Percentiles rank a stretch among this genome's conserved stretches.
Evolutionary conservation across 2,329 filamentous ascomycete genomes (phyloP).

Genomic region (Colletotrichum navitas): DNA sequence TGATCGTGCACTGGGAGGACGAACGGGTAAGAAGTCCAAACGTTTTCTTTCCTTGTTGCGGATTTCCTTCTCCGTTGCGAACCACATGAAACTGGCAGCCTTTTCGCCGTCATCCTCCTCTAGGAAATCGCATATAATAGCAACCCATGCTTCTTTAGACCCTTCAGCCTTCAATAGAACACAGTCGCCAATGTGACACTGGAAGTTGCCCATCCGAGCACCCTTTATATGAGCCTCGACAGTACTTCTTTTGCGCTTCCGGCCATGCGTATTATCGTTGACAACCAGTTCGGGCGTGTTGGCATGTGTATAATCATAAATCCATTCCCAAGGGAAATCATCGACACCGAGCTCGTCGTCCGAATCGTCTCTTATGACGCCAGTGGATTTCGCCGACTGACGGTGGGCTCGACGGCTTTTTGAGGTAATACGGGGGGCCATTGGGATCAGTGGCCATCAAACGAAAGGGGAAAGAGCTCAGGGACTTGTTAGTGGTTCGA

Average conservation of each 20-base stretch:
- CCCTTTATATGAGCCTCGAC: conserved; percentile 71
- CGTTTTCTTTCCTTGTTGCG: conserved; percentile 86
- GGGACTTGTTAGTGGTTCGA: too few species aligned
- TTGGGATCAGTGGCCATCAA: neutral
- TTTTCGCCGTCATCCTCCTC: conserved; percentile 82
- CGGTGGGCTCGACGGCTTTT: neutral
- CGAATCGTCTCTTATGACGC: conserved; percentile 80
- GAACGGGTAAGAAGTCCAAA: conserved; percentile 79
- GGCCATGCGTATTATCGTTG: neutral
- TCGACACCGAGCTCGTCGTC: conserved; percentile 87
- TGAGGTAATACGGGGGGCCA: neutral
- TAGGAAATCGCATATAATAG: conserved; percentile 85
- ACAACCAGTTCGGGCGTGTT: neutral
- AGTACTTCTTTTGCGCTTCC: conserved; percentile 4
- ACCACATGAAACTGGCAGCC: conserved; percentile 94
- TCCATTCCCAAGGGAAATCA: conserved; percentile 83
- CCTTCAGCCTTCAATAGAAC: conserved; percentile 91
- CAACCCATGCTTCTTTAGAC: conserved; percentile 90
- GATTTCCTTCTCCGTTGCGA: conserved; percentile 91
- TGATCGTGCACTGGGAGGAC: conserved; percentile 40
- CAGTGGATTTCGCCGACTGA: conserved; percentile 52
- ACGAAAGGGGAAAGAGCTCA: neutral
- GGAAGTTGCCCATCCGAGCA: conserved; percentile 84
- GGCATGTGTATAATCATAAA: conserved; percentile 66
- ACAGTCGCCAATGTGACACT: conserved; percentile 84